Conservation (phyloP, 2,329 filamentous ascomycete genomes). For the Trichoderma sp. region DNA sequence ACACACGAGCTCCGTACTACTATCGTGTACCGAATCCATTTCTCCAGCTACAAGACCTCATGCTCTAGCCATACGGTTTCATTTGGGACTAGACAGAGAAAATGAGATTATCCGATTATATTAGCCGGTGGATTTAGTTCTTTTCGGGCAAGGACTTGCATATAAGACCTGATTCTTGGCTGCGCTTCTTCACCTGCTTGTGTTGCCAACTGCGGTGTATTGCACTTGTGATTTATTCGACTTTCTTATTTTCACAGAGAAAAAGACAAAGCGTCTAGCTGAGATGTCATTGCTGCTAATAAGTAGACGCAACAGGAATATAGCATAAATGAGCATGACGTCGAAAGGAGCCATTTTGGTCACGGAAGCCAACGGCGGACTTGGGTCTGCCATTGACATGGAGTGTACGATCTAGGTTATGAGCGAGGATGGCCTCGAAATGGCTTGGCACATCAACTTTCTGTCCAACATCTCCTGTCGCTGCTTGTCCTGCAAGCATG, state of each 20-base stretch:
- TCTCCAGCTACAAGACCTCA: not conserved
- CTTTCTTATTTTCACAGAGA: too few species aligned
- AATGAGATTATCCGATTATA: not conserved
- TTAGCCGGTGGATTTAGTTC: not conserved
- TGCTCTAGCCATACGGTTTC: not conserved
- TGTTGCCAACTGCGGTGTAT: too few species aligned
- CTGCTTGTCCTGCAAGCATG: slow-evolving; percentile 39
- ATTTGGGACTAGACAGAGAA: not conserved
- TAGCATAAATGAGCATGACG: not conserved
- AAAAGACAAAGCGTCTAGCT: too few species aligned
- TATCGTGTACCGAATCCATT: not conserved
- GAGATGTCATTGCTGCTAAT: too few species aligned
- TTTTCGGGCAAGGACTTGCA: not conserved
- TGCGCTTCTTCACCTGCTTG: too few species aligned
- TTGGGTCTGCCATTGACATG: slow-evolving; percentile 41
- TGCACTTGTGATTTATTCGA: too few species aligned
- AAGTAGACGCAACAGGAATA: not conserved
- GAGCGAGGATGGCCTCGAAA: slow-evolving; percentile 37
- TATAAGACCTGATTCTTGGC: not conserved
- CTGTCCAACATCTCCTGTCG: slow-evolving; percentile 36
- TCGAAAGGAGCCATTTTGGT: slow-evolving; percentile 39
- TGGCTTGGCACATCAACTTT: slow-evolving; percentile 39
- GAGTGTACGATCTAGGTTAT: slow-evolving; percentile 28
- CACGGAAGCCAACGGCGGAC: slow-evolving; percentile 44
- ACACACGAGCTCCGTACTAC: not conserved